A percentile compares a stretch with the other conserved stretches of the same genome.
These are phyloP conservation scores for Odontarrhena argentea DNA, from an alignment of 345 rosid species.

Conservation along the genomic window DNA sequence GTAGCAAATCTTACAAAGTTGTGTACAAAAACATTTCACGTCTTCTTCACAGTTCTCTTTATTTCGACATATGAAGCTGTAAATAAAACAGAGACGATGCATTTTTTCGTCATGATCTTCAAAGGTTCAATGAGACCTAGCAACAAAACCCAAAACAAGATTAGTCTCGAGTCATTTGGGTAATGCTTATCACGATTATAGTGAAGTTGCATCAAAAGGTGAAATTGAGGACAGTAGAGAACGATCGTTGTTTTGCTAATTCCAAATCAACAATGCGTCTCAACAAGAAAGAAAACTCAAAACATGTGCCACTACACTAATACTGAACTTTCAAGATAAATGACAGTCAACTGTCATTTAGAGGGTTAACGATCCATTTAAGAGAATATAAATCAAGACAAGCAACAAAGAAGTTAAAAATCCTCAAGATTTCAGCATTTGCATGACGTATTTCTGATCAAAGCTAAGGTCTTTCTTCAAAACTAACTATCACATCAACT, in stretches of 20 bases:
- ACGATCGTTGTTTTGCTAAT: not conserved
- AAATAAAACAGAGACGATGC: constrained; percentile 11
- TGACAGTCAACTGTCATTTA: constrained; percentile 7
- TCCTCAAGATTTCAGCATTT: constrained; percentile 7
- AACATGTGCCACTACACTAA: constrained; percentile 3
- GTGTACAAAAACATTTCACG: constrained; percentile 29
- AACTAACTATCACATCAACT: constrained; percentile 7
- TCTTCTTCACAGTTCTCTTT: constrained; percentile 33
- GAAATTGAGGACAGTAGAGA: not conserved
- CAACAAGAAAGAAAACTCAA: constrained; percentile 2
- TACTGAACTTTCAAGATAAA: constrained; percentile 2
- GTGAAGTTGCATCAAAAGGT: not conserved
- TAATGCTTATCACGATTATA: not conserved
- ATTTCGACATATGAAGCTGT: constrained; percentile 36
- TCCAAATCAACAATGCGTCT: not conserved
- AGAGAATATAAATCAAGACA: constrained; percentile 5
- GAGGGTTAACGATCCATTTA: not conserved
- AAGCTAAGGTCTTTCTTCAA: constrained; percentile 14
- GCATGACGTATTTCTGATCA: not conserved
- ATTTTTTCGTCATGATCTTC: constrained; percentile 40
- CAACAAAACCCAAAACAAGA: constrained; percentile 17
- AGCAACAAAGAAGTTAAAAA: not conserved
- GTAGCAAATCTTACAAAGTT: constrained; percentile 30
- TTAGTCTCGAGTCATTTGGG: constrained; percentile 1
- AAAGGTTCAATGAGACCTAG: constrained; percentile 28